phyloP scores from a whole-genome alignment of 106 monocot species.

The Allium cepa region DNA sequence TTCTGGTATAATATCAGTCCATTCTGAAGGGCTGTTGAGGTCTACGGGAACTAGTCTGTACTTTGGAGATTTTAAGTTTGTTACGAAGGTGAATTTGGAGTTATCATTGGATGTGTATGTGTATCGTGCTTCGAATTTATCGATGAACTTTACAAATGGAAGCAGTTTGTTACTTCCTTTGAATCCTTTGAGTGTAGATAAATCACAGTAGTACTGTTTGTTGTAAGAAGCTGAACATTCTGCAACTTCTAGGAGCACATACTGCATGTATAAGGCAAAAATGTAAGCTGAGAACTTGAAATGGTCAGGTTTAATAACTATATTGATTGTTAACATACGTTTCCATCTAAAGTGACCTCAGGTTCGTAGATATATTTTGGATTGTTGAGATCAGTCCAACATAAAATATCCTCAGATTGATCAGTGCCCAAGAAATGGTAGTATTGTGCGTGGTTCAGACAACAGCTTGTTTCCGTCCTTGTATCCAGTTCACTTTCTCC shows the following conservation, averaged over 20 bases:
- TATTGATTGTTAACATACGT: constrained; percentile 27
- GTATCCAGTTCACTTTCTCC: constrained; percentile 56
- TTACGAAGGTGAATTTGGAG: constrained; percentile 70
- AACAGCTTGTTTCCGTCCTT: constrained; percentile 83
- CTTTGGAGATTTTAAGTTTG: constrained; percentile 82
- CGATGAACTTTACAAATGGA: constrained; percentile 83
- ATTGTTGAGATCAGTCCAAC: constrained; percentile 79
- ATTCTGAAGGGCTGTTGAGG: constrained; percentile 45
- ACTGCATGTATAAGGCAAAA: constrained; percentile 39
- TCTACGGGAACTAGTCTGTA: constrained; percentile 71
- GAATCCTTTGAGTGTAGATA: constrained; percentile 52
- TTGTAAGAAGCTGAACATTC: constrained; percentile 82
- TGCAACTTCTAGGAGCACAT: constrained; percentile 40
- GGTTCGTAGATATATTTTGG: constrained; percentile 52
- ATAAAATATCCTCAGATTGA: constrained; percentile 89
- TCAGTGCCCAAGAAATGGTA: constrained; percentile 90
- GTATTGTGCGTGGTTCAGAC: constrained; percentile 77
- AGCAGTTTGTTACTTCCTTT: constrained; percentile 37
- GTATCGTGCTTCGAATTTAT: constrained; percentile 77
- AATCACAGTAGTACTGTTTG: constrained; percentile 78
- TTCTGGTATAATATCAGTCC: constrained; percentile 66
- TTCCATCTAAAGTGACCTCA: constrained; percentile 72
- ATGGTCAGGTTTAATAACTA: background rate
- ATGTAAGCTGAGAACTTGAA: constrained; percentile 7
- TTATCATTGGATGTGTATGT: constrained; percentile 63